These are phyloP conservation scores for Artomyces pyxidatus DNA, from an alignment of 768 basidiomycete genomes.

Conservation along the genomic window DNA sequence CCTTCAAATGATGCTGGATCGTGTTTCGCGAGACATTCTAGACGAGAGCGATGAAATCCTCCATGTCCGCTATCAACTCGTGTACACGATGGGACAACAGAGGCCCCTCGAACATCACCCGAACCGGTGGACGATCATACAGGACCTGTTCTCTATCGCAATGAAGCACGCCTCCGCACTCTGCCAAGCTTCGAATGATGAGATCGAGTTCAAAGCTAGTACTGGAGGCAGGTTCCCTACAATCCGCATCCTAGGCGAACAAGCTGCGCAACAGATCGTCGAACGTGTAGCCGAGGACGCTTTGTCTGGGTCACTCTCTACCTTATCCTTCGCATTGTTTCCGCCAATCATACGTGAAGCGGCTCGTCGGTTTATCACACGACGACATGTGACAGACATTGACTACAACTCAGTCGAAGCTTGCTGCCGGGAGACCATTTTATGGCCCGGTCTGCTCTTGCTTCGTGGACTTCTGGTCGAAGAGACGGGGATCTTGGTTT, in stretches of 20 bases:
- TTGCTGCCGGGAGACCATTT: background rate
- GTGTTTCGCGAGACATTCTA: slow-evolving; percentile 4
- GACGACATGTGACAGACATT: slow-evolving; percentile 1
- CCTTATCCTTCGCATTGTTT: background rate
- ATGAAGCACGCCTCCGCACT: slow-evolving; percentile 8
- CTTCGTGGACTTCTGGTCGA: slow-evolving; percentile 36
- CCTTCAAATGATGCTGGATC: background rate
- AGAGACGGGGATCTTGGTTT: slow-evolving; percentile 27
- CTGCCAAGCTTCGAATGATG: background rate
- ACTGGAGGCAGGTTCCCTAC: background rate
- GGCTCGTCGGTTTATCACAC: background rate
- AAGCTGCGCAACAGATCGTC: background rate
- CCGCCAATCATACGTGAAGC: background rate
- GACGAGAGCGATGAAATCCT: slow-evolving; percentile 27
- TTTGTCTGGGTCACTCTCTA: background rate
- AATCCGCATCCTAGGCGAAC: background rate
- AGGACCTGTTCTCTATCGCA: slow-evolving; percentile 30
- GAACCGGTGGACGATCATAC: slow-evolving; percentile 33
- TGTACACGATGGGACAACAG: slow-evolving; percentile 37
- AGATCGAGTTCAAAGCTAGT: background rate
- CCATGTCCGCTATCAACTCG: slow-evolving; percentile 36
- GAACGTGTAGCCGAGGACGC: background rate
- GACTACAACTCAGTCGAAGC: background rate
- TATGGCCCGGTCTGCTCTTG: slow-evolving; percentile 33
- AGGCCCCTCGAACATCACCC: slow-evolving; percentile 31